Evolutionary conservation across 2,329 filamentous ascomycete species (phyloP), one percentile per base, ranked within the genome.

Genomic region (Dothideomycetes sp.): DNA sequence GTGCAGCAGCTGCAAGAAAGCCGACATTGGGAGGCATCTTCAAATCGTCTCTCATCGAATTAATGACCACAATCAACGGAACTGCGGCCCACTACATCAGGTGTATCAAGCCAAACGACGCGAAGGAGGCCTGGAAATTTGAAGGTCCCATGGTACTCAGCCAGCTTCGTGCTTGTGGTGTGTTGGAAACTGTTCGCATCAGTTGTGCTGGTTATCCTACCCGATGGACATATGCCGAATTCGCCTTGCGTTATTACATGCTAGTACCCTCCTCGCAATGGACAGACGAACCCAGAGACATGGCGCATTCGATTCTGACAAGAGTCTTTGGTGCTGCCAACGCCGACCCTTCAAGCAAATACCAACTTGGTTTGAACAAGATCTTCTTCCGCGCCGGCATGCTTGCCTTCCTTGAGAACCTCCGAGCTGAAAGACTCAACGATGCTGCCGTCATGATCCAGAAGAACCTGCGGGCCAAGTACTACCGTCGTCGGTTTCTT

Each of bases 381-480:
- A 95, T 98, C 58, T 98, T 98, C 69, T 98, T 98, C 78, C 83
- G 91, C 45, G 91, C 91, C 41, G 91, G 91, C 62, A 98, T 98
- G 91, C 79, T 98, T 52, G 91, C 91, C 5, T 95, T 95, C 67
- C 69, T 98, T 37, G 91, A 98, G 65, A 95, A 95, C 50, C 72
- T 95, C 48, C 79, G 91, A 43, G 95, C 91, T 10, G 85, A 73
- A 49, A 80, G 88, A 43, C 73, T 98, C 57, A 96, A 94, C 58
- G 84, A 87, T 49, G 94, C 88, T 50, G 91, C 91, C 10, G 84
- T 94, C 52, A 84, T 98, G 79, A 98, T 98, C 41, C 91, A 98
- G 64, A 98, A 98, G 79, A 98, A 98, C 56, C 67, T 98, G 41
- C 83, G 80, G 48, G 87, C 86, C 59, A 94, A 94, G 63, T 96